These are phyloP conservation scores for Phytophthora fragariae DNA, from an alignment of 352 stramenopile genomes.

Conservation along the genomic window DNA sequence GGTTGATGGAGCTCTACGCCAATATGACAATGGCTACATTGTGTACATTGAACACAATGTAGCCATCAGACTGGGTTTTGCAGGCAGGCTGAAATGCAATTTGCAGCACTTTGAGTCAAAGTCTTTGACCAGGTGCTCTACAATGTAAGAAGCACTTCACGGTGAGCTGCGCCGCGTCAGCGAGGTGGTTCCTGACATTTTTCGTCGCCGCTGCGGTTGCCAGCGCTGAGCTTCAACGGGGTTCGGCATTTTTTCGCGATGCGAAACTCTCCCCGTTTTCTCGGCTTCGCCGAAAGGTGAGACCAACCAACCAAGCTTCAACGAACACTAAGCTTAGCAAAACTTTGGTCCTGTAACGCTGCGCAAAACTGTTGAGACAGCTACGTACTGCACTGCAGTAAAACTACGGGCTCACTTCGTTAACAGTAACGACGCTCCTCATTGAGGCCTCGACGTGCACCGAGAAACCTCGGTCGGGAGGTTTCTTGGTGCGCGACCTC, in stretches of 20 bases:
- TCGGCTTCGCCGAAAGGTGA: not conserved
- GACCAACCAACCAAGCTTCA: slow-evolving; percentile 7
- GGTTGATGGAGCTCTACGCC: not conserved
- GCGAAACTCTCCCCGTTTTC: too few species aligned
- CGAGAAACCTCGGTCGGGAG: slow-evolving; percentile 20
- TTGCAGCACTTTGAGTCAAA: too few species aligned
- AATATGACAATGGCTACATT: slow-evolving; percentile 16
- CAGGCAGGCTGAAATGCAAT: too few species aligned
- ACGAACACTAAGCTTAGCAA: slow-evolving; percentile 23
- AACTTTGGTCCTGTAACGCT: slow-evolving; percentile 1
- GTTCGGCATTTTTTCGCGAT: too few species aligned
- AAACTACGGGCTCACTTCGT: too few species aligned
- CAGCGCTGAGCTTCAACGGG: not conserved
- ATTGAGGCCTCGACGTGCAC: slow-evolving; percentile 20
- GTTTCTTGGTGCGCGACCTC: slow-evolving; percentile 22
- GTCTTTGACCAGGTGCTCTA: too few species aligned
- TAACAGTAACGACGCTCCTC: not conserved
- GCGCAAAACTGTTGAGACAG: not conserved
- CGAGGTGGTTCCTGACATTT: not conserved
- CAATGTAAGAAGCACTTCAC: not conserved
- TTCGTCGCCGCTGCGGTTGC: not conserved
- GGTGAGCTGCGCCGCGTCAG: not conserved
- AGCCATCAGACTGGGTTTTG: slow-evolving; percentile 1
- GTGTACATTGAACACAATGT: not conserved
- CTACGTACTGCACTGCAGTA: too few species aligned